Base-by-base conservation (phyloP, 1,139 yeast species). In the Yueomyces sp. region DNA sequence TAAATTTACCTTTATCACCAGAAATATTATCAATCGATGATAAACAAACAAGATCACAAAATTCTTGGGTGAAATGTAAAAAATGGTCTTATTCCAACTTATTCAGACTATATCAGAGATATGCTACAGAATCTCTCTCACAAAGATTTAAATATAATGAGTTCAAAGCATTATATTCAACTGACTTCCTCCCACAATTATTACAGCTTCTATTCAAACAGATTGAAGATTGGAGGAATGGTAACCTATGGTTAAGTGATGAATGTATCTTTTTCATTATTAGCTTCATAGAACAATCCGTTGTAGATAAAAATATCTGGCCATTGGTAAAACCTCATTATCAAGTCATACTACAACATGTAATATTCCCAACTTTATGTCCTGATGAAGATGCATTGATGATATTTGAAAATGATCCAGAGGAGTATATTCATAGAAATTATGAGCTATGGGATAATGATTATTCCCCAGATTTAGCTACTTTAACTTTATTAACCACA, bases 51-150 rank as follows among this genome's bases (percentile, higher is more conserved):
- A 67, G 80, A 48, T 68, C 64, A 39, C 47, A 53, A 19, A 66
- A 69, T 48, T 71, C 81, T 4, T 78, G 84, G 82, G 75, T 72
- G 34, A 89, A 86, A 61, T 75, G 91, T 49, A 84, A 86, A 62
- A 91, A 91, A 61, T 89, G 98, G 96, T 76, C 94, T 1, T 78
- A 79, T 54, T 87, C 86, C 34, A 86, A 86, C 57, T 62, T 89
- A 41, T 75, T 72, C 54, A 74, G 95, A 50, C 61, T 87, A n/a
- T 84, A 82, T 55, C 73, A 72, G 44, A 70, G 94, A 52, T 87
- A 84, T 58, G 87, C 84, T 2, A 73, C 80, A 5, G 54, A 63
- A 8, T 64, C 69, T 4, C 59, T 79, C 36, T 63, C 76, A 2
- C 70, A 66, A 42, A 76, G 73, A 50, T 75, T 69, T 50, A 63